These are phyloP conservation scores for Dioscorea dumetorum DNA, from an alignment of 106 monocot species.

Conservation along the genomic window DNA sequence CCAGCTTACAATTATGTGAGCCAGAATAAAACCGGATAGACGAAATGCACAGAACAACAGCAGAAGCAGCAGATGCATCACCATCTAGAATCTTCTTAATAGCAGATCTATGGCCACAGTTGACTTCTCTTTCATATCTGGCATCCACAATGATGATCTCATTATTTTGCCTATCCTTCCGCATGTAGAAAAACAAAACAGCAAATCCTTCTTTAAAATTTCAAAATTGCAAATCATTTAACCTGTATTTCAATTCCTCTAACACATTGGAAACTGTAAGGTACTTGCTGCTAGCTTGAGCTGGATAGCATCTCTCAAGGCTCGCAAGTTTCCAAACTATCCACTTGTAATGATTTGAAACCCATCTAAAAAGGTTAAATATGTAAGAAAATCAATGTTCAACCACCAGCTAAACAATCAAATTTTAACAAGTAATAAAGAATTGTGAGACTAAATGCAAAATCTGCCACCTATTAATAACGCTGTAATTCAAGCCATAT, in stretches of 20 bases:
- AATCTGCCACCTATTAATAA: too few species aligned
- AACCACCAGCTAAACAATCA: too few species aligned
- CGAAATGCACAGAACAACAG: conserved; percentile 86
- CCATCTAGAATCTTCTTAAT: conserved; percentile 84
- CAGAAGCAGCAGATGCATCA: conserved; percentile 72
- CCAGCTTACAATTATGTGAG: conserved; percentile 10
- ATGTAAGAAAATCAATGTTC: too few species aligned
- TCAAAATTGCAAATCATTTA: not conserved
- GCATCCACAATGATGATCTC: conserved; percentile 1
- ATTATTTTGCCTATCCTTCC: not conserved
- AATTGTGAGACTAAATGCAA: too few species aligned
- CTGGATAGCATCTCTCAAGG: conserved; percentile 74
- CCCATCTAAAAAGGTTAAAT: conserved; percentile 50
- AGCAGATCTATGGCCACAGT: conserved; percentile 79
- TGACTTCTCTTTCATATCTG: conserved; percentile 92
- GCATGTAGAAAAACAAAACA: not conserved
- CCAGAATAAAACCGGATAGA: conserved; percentile 31
- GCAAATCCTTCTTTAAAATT: not conserved
- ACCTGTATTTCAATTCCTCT: conserved; percentile 93
- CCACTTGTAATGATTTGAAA: conserved; percentile 91
- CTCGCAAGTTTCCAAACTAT: conserved; percentile 97
- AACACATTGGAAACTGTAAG: conserved; percentile 72
- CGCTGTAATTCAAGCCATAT: too few species aligned
- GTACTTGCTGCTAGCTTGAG: conserved; percentile 39
- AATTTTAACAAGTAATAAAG: too few species aligned